These are phyloP conservation scores for Perkinsus marinus DNA, from an alignment of 169 alveolate species.

Conservation along the genomic window DNA sequence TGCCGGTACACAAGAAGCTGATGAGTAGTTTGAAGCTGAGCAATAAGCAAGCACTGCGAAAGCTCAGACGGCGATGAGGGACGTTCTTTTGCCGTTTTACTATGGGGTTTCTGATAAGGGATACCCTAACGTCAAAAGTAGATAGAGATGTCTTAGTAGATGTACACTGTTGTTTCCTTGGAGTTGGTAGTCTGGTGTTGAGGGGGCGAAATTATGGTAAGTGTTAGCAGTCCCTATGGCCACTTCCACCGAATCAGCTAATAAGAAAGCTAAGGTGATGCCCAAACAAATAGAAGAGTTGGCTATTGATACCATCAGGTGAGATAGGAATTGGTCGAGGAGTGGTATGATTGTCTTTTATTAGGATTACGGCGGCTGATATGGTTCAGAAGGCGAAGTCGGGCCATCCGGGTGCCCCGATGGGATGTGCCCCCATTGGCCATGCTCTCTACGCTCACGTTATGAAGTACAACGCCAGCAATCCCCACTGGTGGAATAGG, in stretches of 20 bases:
- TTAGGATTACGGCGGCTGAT: neutral
- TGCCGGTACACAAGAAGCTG: neutral
- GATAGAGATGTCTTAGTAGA: neutral
- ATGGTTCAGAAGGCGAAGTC: constrained; percentile 22
- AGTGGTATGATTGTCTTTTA: neutral
- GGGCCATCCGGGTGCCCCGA: constrained; percentile 47
- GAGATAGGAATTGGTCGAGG: neutral
- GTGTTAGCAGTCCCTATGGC: neutral
- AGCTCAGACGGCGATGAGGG: neutral
- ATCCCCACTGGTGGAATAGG: constrained; percentile 34
- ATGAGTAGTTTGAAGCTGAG: neutral
- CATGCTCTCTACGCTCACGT: constrained; percentile 23
- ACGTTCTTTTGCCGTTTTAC: neutral
- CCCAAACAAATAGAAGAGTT: neutral
- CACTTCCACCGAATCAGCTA: neutral
- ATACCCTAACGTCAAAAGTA: neutral
- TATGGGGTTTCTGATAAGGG: neutral
- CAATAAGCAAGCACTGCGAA: neutral
- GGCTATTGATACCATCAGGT: neutral
- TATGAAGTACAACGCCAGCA: constrained; percentile 31
- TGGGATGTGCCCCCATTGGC: constrained; percentile 44
- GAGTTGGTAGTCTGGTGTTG: neutral
- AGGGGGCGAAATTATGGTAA: neutral
- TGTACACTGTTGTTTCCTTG: neutral
- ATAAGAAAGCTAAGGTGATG: neutral